A percentile compares a stretch with the other conserved stretches of the same genome.
These are phyloP conservation scores for Phyllosticta paracitricarpa DNA, from an alignment of 2,329 filamentous ascomycete species.

Conservation along the genomic window DNA sequence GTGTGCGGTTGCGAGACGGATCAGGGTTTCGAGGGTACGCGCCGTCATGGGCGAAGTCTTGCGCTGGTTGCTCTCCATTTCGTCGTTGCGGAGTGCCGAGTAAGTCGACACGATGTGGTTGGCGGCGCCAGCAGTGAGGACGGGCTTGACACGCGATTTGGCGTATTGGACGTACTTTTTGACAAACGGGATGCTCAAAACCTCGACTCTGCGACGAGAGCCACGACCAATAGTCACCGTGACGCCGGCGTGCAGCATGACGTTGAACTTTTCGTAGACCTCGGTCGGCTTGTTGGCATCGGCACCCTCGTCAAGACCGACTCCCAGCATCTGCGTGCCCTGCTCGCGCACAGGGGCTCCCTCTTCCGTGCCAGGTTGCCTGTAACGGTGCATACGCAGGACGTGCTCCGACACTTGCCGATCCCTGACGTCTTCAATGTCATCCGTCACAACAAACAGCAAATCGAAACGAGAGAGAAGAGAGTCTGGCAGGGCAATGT, in stretches of 20 bases:
- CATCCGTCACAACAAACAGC: conserved; percentile 93
- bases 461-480: conserved; percentile 97
- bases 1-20: conserved; percentile 91
- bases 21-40: conserved; percentile 94
- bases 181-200: conserved; percentile 93
- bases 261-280: conserved; percentile 92
- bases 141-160: conserved; percentile 80
- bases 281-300: conserved; percentile 69
- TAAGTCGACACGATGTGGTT: conserved; percentile 89
- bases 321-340: conserved; percentile 70
- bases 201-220: conserved; percentile 66
- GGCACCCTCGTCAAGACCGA: conserved; percentile 70
- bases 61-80: conserved; percentile 87
- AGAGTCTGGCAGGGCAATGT: conserved; percentile 94
- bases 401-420: conserved; percentile 92
- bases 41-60: conserved; percentile 93
- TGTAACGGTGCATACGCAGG: conserved; percentile 91
- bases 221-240: conserved; percentile 66
- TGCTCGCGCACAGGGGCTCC: conserved; percentile 90
- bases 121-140: conserved; percentile 81
- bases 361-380: conserved; percentile 85
- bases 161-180: conserved; percentile 99
- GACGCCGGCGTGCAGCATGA: conserved; percentile 90
- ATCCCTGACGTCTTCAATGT: conserved; percentile 90
- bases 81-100: conserved; percentile 86